Percentiles rank a stretch among this genome's conserved stretches.
Evolutionary conservation across 78 protist species (phyloP).

Genomic region (Dictyostelium firmibasis): DNA sequence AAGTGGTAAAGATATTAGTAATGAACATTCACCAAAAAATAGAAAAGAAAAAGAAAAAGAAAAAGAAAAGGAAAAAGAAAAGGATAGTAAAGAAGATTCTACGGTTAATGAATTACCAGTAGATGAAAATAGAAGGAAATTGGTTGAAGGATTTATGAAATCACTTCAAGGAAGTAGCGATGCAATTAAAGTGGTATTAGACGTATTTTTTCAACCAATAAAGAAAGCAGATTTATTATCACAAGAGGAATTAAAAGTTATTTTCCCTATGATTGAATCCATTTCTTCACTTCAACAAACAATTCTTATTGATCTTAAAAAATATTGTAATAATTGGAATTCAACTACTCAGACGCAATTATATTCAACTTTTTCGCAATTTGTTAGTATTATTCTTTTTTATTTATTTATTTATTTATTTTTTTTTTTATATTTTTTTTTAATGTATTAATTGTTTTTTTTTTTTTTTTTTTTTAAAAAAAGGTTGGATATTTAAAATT

Average conservation of each 20-base stretch:
- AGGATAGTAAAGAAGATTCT: not conserved
- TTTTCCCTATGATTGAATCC: constrained; percentile 39
- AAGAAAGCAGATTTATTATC: constrained; percentile 42
- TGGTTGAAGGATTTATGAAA: not conserved
- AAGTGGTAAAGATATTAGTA: not conserved
- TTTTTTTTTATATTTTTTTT: not conserved
- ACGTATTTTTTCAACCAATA: constrained; percentile 47
- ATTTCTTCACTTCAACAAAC: constrained; percentile 9
- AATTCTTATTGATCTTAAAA: constrained; percentile 27
- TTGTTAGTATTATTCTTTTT: constrained; percentile 11
- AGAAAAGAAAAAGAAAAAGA: constrained; percentile 3
- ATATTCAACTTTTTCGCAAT: constrained; percentile 57
- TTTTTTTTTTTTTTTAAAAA: too few relatives aligned
- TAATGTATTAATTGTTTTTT: not conserved
- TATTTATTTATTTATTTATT: not conserved
- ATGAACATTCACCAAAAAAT: not conserved
- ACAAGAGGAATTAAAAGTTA: constrained; percentile 25
- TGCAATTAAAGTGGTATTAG: constrained; percentile 31
- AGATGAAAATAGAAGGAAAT: constrained; percentile 10
- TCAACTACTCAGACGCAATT: not conserved
- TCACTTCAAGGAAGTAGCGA: constrained; percentile 17
- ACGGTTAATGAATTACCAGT: not conserved
- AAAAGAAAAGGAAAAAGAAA: not conserved
- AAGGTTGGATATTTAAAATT: constrained; percentile 68
- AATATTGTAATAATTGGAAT: not conserved